These are phyloP conservation scores for Mucor mucedo DNA, from an alignment of 371 early-diverging fungal genomes.

Conservation along the genomic window DNA sequence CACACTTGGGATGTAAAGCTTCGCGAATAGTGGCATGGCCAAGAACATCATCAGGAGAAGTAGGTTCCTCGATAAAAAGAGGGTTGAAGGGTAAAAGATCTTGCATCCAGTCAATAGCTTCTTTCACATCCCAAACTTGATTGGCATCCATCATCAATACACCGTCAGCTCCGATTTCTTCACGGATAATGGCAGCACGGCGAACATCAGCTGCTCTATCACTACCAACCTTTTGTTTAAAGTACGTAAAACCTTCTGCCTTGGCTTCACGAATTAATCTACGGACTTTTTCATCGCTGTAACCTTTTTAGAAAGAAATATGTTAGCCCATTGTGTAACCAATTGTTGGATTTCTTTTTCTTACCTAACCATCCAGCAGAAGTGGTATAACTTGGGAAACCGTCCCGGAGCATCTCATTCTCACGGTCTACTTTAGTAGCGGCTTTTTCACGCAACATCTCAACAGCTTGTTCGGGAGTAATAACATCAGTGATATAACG, in stretches of 20 bases:
- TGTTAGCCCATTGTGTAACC: background rate
- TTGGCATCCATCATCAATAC: constrained; percentile 64
- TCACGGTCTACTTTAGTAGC: constrained; percentile 44
- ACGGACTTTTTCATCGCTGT: constrained; percentile 56
- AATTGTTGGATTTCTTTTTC: background rate
- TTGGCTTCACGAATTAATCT: constrained; percentile 48
- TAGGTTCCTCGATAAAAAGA: constrained; percentile 59
- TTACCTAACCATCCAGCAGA: constrained; percentile 62
- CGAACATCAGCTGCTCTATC: constrained; percentile 50
- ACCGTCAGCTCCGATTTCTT: constrained; percentile 55
- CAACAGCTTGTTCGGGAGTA: constrained; percentile 56
- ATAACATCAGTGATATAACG: constrained; percentile 61
- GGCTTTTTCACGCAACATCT: constrained; percentile 41
- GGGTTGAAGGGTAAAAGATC: constrained; percentile 56
- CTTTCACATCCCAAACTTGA: constrained; percentile 62
- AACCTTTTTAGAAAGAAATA: constrained; percentile 29
- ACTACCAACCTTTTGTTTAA: constrained; percentile 61
- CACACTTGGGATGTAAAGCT: constrained; percentile 50
- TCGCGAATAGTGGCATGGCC: constrained; percentile 59
- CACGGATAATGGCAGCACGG: constrained; percentile 56
- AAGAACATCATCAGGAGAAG: constrained; percentile 59
- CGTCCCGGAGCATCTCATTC: constrained; percentile 42
- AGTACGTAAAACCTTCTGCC: constrained; percentile 49
- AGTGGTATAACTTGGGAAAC: constrained; percentile 57
- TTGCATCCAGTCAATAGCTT: constrained; percentile 62